phyloP scores from a whole-genome alignment of 495 filamentous ascomycete species.

The Trichoderma gamsii region DNA sequence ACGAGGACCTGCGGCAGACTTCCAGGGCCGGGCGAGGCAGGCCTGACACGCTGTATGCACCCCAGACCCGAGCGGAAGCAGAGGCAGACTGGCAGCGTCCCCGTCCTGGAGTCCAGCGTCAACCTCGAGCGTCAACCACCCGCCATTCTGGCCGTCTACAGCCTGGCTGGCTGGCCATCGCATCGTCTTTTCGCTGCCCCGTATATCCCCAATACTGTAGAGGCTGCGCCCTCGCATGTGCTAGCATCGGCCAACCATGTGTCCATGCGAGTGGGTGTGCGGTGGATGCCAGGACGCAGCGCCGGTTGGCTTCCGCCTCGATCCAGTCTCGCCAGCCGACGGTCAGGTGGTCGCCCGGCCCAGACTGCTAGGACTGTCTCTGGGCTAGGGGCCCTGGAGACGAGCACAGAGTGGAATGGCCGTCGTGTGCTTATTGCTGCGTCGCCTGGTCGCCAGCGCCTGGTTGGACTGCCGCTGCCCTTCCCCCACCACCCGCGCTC shows the following conservation, averaged over 20 bases:
- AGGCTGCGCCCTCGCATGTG: constrained; percentile 9
- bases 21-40: neutral
- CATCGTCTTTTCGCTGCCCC: neutral
- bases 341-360: constrained; percentile 11
- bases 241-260: constrained; percentile 1
- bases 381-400: constrained; percentile 8
- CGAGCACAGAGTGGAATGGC: neutral
- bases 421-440: neutral
- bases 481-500: neutral
- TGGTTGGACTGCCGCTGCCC: too few relatives aligned
- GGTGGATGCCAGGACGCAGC: neutral
- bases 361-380: neutral
- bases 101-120: neutral
- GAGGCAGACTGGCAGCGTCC: neutral
- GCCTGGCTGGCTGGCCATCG: neutral
- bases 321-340: constrained; percentile 9
- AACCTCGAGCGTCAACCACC: too few relatives aligned
- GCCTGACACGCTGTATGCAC: neutral
- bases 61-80: neutral
- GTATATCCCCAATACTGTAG: neutral
- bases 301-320: constrained; percentile 6
- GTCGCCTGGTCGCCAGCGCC: neutral
- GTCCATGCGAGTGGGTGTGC: constrained; percentile 1
- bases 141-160: neutral
- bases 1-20: neutral